Evolutionary conservation across 225 moss, liverwort and hornwort genomes (phyloP), one percentile per base, ranked within the genome.

Genomic region (Marchantia polymorpha): DNA sequence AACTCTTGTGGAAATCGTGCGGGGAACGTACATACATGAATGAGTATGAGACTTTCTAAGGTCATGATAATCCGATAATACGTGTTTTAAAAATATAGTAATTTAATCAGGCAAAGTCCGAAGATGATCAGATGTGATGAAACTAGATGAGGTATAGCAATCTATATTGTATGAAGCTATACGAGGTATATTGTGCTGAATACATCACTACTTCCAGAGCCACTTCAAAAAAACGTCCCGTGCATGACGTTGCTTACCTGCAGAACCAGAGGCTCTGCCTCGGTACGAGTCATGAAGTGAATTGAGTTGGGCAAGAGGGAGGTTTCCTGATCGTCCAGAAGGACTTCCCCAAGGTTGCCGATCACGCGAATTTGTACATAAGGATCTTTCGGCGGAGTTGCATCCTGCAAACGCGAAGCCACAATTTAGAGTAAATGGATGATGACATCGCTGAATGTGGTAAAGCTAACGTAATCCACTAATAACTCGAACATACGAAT

Each of bases 381-480:
- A 7, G 95, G 97, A 75, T 99, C 95, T 81, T 99, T 95, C 0
- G 97, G 97, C n/a, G 97, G 97, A 23, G 91, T 91, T 54, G 89
- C 91, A 86, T 99, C 99, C 99, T 99, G 89, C 75, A 89, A 59
- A 69, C 26, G 72, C 6, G 48, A 47, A 6, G 19, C 26, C 15
- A 0, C n/a, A 61, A 22, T 0, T 8, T 61, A n/a, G 23, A 23
- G 16, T 53, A 29, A 54, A 76, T 58, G 55, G 63, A 74, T 84
- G 11, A n/a, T 63, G 82, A 59, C 64, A 22, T 14, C 22, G 60
- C n/a, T n/a, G n/a, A n/a, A n/a, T n/a, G n/a, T n/a, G n/a, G n/a
- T n/a, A 22, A 61, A 22, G 0, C 15, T 61, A 8, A 61, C 22
- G 61, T 0, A n/a, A 19, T 1, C 9, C 59, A 17, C 22, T 7